Percentiles rank a stretch among this genome's conserved stretches.
These are phyloP conservation scores for Babesia sp. DNA, from an alignment of 169 alveolate genomes.

Conservation along the genomic window DNA sequence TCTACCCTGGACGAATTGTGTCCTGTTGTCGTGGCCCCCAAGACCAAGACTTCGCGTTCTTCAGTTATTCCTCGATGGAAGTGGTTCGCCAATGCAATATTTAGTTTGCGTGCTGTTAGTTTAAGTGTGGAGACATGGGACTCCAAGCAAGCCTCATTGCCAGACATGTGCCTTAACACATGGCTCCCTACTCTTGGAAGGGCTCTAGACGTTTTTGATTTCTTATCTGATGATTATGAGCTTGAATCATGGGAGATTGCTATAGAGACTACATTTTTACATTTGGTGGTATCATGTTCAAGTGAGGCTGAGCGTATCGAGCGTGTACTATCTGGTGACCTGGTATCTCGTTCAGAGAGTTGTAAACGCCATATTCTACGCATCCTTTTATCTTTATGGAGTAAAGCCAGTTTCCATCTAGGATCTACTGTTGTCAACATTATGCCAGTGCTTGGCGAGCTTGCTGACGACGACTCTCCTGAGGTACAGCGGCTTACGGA, in stretches of 20 bases:
- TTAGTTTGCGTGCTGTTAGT: conserved; percentile 3
- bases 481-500: conserved; percentile 43
- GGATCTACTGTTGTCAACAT: conserved; percentile 41
- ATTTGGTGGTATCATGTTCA: conserved; percentile 20
- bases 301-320: conserved; percentile 43
- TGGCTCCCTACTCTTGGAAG: conserved; percentile 30
- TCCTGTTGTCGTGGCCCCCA: neutral
- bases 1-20: neutral
- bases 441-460: conserved; percentile 65
- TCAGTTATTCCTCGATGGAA: neutral
- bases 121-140: conserved; percentile 38
- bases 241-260: conserved; percentile 7
- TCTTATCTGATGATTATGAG: neutral
- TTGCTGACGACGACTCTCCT: conserved; percentile 50
- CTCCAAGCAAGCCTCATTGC: conserved; percentile 36
- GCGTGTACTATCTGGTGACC: conserved; percentile 35
- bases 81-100: conserved; percentile 20
- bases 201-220: conserved; percentile 24
- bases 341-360: conserved; percentile 10
- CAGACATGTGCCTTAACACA: conserved; percentile 35
- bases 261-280: conserved; percentile 3
- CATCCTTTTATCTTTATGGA: conserved; percentile 48
- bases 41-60: neutral
- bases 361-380: conserved; percentile 31
- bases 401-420: conserved; percentile 40